Evolutionary conservation across 2,329 filamentous ascomycete genomes (phyloP), one percentile per base, ranked within the genome.

Genomic region (Emmonsia crescens): DNA sequence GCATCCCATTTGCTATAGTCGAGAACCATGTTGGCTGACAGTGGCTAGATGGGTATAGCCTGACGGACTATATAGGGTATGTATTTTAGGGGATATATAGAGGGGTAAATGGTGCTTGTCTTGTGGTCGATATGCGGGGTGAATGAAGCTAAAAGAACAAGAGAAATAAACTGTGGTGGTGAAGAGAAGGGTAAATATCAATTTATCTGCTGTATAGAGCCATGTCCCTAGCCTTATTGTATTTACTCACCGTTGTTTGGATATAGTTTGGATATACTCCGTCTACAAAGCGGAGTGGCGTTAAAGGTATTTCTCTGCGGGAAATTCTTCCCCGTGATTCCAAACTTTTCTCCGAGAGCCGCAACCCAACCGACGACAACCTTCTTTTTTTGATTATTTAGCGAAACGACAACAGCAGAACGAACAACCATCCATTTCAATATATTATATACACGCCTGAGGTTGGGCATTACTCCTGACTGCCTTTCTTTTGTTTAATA

Each of bases 1-100:
- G 89, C 87, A 74, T 97, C 81, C 81, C 81, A 83, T 73, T 83
- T 83, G 71, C 80, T 82, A 71, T 83, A 89, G 70, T 88, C 83
- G 65, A 88, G 79, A n/a, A 80, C 79, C 80, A 82, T 82, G 21
- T 57, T 69, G 66, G 40, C n/a, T 6, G 27, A 21, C 33, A 56
- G 52, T 27, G 40, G 33, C 52, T 12, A 40, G 52, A 36, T 3
- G 51, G 6, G 36, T 10, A 16, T 9, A 31, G 16, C 10, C 5
- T 56, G 31, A 31, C 5, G 31, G 54, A 27, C 12, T 38, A 40
- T 21, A 14, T 3, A 10, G 49, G 27, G n/a, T n/a, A n/a, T 4
- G 24, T 19, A 16, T 67, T 71, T 64, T 62, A 21, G 49, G 56
- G 33, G 19, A 52, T 57, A 52, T 57, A 62, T 49, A 54, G 54